phyloP scores from a whole-genome alignment of 2,329 filamentous ascomycete genomes.

The Exophiala alcalophila region DNA sequence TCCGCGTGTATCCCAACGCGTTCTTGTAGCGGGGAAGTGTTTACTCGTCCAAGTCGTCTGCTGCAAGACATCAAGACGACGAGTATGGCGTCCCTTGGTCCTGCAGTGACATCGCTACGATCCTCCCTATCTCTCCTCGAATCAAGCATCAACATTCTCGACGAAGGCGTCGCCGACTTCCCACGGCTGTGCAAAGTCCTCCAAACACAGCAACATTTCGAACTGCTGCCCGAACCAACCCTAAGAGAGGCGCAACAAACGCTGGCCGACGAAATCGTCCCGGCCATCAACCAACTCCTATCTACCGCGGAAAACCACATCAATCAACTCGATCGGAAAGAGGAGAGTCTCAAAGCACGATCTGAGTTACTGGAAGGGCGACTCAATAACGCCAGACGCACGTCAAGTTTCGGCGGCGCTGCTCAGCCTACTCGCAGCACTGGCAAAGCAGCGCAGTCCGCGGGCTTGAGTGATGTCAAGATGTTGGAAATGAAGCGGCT shows the following conservation, averaged over 20 bases:
- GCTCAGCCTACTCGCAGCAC: slow-evolving; percentile 22
- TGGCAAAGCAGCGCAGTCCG: slow-evolving; percentile 20
- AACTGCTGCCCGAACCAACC: slow-evolving; percentile 81
- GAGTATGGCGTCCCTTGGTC: slow-evolving; percentile 48
- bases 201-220: slow-evolving; percentile 77
- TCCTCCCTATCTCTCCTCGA: slow-evolving; percentile 61
- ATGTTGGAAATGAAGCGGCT: slow-evolving; percentile 65
- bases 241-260: slow-evolving; percentile 78
- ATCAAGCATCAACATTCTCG: slow-evolving; percentile 61
- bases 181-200: slow-evolving; percentile 61
- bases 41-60: too few species aligned
- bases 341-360: slow-evolving; percentile 78
- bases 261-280: slow-evolving; percentile 84
- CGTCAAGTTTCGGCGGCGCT: slow-evolving; percentile 19
- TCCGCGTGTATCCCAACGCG: slow-evolving; percentile 6
- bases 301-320: slow-evolving; percentile 78
- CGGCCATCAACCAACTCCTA: slow-evolving; percentile 75
- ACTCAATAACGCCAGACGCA: slow-evolving; percentile 46
- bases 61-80: neutral
- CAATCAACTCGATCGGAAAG: slow-evolving; percentile 76
- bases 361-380: slow-evolving; percentile 78
- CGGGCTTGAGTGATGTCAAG: slow-evolving; percentile 39
- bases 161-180: slow-evolving; percentile 60
- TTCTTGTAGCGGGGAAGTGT: slow-evolving; percentile 1
- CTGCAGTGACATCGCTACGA: slow-evolving; percentile 59